Evolutionary conservation across 2,329 filamentous ascomycete genomes (phyloP).

Genomic region (Salinomyces thailandicus): DNA sequence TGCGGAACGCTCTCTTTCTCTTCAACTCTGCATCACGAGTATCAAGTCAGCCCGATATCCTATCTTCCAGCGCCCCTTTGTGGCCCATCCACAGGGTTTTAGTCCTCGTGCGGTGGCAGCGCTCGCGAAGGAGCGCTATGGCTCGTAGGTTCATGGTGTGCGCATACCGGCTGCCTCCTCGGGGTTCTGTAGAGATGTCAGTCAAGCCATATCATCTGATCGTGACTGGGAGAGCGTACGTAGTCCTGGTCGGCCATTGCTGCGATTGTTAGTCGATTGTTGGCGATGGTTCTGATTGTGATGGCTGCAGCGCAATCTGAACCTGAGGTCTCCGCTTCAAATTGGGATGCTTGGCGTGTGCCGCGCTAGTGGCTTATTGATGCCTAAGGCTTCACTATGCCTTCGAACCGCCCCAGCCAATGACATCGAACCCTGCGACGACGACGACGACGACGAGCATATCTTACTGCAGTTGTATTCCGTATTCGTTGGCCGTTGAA

Average conservation of each 20-base stretch:
- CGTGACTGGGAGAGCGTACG: too few relatives aligned
- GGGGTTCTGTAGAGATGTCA: conserved; percentile 58
- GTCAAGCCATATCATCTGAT: too few relatives aligned
- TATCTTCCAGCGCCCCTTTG: conserved; percentile 31
- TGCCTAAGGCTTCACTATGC: too few relatives aligned
- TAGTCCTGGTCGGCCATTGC: conserved; percentile 80
- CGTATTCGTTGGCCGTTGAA: too few relatives aligned
- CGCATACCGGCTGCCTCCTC: conserved; percentile 78
- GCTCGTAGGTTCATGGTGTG: conserved; percentile 9
- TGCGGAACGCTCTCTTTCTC: conserved; percentile 99
- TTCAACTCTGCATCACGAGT: conserved; percentile 64
- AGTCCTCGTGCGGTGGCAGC: conserved; percentile 15
- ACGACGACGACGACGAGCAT: too few relatives aligned
- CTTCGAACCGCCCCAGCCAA: too few relatives aligned
- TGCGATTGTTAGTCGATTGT: conserved; percentile 28
- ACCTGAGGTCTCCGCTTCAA: not conserved
- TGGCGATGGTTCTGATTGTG: conserved; percentile 3
- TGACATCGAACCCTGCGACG: too few relatives aligned
- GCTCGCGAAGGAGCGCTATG: conserved; percentile 17
- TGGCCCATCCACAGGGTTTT: conserved; percentile 34
- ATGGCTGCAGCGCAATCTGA: not conserved
- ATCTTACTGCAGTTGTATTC: too few relatives aligned
- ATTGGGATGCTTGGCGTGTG: not conserved
- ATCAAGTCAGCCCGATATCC: conserved; percentile 27
- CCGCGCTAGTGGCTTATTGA: not conserved